These are phyloP conservation scores for Beauveria sp. DNA, from an alignment of 2,329 filamentous ascomycete genomes.

Conservation along the genomic window DNA sequence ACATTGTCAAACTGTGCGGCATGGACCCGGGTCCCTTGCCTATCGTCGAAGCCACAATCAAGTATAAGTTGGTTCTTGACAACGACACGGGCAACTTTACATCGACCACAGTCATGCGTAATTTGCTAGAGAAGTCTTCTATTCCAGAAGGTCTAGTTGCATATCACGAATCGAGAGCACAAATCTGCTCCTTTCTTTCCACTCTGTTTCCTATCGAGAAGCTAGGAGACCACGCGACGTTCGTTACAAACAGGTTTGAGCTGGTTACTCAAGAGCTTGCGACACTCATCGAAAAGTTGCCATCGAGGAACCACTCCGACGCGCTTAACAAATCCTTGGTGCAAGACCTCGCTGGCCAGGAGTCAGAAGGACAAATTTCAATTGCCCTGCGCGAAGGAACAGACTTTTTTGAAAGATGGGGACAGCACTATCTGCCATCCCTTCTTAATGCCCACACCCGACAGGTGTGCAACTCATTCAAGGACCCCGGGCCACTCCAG, in stretches of 20 bases:
- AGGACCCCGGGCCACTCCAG: conserved; percentile 48
- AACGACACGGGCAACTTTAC: background rate
- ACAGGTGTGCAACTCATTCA: conserved; percentile 55
- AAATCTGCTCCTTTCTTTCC: conserved; percentile 42
- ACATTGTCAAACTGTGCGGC: background rate
- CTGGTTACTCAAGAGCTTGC: conserved; percentile 19
- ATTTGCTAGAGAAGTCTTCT: background rate
- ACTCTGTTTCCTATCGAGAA: conserved; percentile 32
- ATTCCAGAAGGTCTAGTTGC: background rate
- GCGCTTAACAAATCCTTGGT: conserved; percentile 37
- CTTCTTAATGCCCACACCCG: conserved; percentile 47
- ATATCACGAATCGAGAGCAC: conserved; percentile 45
- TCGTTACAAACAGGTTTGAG: background rate
- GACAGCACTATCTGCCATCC: conserved; percentile 49
- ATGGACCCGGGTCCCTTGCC: background rate
- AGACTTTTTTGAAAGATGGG: conserved; percentile 43
- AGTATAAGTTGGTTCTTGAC: conserved; percentile 16
- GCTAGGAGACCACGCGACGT: conserved; percentile 28
- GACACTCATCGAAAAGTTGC: conserved; percentile 25
- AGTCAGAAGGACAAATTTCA: conserved; percentile 40
- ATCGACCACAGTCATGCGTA: background rate
- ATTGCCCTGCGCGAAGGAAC: conserved; percentile 32
- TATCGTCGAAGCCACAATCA: conserved; percentile 13
- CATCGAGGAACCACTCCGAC: conserved; percentile 28
- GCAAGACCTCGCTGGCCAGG: conserved; percentile 37